Evolutionary conservation across 306 rosid genomes (phyloP).

Genomic region (Hippophae tibetana): DNA sequence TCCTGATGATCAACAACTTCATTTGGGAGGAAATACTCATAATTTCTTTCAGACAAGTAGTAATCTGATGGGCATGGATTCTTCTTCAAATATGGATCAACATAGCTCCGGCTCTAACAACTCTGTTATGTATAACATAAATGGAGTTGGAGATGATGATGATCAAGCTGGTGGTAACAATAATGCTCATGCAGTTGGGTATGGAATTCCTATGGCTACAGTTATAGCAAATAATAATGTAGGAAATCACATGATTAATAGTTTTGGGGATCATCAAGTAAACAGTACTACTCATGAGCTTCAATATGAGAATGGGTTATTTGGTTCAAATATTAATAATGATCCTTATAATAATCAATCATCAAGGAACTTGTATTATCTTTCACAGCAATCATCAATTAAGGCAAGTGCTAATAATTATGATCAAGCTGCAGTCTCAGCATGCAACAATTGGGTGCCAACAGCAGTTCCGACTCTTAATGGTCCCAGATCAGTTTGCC

Average conservation of each 20-base stretch:
- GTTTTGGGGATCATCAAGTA: constrained; percentile 8
- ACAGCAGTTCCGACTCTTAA: constrained; percentile 52
- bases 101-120: constrained; percentile 54
- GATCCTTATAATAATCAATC: constrained; percentile 16
- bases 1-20: constrained; percentile 32
- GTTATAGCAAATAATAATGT: neutral
- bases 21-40: constrained; percentile 36
- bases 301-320: constrained; percentile 20
- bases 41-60: constrained; percentile 49
- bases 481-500: constrained; percentile 45
- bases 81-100: constrained; percentile 36
- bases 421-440: constrained; percentile 25
- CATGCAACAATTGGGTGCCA: constrained; percentile 57
- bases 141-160: too few species aligned
- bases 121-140: constrained; percentile 24
- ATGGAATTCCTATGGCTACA: too few species aligned
- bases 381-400: constrained; percentile 24
- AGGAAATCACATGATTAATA: neutral
- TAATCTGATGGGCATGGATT: constrained; percentile 38
- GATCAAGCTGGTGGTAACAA: too few species aligned
- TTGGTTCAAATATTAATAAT: constrained; percentile 32
- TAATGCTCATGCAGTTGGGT: too few species aligned
- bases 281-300: neutral
- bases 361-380: constrained; percentile 48
- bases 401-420: constrained; percentile 17